A percentile compares a stretch with the other conserved stretches of the same genome.
phyloP scores from a whole-genome alignment of 1,139 yeast species.

The Saccharomyces hybrid region DNA sequence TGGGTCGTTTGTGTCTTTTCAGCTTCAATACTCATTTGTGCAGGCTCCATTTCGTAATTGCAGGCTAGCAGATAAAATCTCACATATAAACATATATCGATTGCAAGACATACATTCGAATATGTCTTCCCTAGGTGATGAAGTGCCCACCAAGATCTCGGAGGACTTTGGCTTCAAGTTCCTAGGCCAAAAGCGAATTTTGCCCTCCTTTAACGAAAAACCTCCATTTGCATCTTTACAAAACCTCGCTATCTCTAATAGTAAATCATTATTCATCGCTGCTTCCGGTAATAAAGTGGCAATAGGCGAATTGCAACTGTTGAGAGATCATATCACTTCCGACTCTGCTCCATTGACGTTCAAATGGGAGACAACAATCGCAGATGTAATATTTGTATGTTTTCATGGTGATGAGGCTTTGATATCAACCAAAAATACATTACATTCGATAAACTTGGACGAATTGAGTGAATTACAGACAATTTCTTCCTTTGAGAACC shows the following conservation, averaged over 20 bases:
- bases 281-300: slow-evolving; percentile 27
- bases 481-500: neutral
- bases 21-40: neutral
- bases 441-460: neutral
- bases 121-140: slow-evolving; percentile 18
- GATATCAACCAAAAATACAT: neutral
- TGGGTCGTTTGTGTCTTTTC: neutral
- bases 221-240: slow-evolving; percentile 28
- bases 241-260: slow-evolving; percentile 22
- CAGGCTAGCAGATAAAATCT: no score
- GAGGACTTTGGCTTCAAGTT: slow-evolving; percentile 37
- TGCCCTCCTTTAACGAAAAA: slow-evolving; percentile 28
- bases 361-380: slow-evolving; percentile 4
- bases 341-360: slow-evolving; percentile 2
- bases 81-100: no score
- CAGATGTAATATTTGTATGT: slow-evolving; percentile 8
- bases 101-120: no score
- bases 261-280: slow-evolving; percentile 25
- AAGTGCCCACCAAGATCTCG: slow-evolving; percentile 23
- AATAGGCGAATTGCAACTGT: slow-evolving; percentile 25
- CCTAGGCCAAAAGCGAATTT: slow-evolving; percentile 29
- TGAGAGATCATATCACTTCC: slow-evolving; percentile 21
- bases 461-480: neutral
- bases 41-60: neutral
- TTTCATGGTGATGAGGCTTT: neutral